Conservation (phyloP, 2,329 filamentous ascomycete genomes). For the Drechslerella dactyloides region DNA sequence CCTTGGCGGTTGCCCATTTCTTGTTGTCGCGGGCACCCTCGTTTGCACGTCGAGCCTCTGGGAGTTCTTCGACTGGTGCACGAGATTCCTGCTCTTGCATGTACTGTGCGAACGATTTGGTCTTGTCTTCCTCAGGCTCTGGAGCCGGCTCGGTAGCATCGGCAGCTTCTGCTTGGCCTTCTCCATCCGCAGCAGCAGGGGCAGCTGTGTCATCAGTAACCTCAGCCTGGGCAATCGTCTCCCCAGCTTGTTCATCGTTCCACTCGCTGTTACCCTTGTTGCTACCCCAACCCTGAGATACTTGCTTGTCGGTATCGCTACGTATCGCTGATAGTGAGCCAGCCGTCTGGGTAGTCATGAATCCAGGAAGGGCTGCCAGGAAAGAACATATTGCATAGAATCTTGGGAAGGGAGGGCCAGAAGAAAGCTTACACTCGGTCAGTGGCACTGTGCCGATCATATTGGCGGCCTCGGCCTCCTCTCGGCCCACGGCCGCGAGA, state of each 20-base stretch:
- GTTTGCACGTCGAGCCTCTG: constrained; percentile 85
- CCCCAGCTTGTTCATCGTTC: constrained; percentile 89
- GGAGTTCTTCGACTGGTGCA: constrained; percentile 61
- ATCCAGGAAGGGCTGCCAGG: neutral
- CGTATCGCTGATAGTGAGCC: constrained; percentile 49
- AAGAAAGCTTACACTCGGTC: constrained; percentile 52
- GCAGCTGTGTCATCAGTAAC: constrained; percentile 69
- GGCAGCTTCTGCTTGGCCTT: constrained; percentile 59
- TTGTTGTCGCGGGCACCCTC: constrained; percentile 86
- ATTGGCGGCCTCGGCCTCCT: constrained; percentile 63
- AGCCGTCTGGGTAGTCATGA: too few species aligned
- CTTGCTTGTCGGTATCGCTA: constrained; percentile 84
- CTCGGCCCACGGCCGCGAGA: constrained; percentile 59
- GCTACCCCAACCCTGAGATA: constrained; percentile 86
- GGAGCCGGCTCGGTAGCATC: constrained; percentile 55
- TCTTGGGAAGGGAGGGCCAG: constrained; percentile 10
- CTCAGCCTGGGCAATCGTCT: constrained; percentile 84
- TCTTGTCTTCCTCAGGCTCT: constrained; percentile 77
- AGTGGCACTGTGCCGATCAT: constrained; percentile 60
- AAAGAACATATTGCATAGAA: constrained; percentile 5
- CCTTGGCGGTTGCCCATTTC: constrained; percentile 89
- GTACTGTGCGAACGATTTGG: constrained; percentile 88
- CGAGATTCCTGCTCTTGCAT: constrained; percentile 75
- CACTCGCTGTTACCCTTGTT: constrained; percentile 81
- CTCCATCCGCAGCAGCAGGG: constrained; percentile 61